Evolutionary conservation across 2,329 filamentous ascomycete species (phyloP), one percentile per base, ranked within the genome.

Genomic region (Fusarium dimerum): DNA sequence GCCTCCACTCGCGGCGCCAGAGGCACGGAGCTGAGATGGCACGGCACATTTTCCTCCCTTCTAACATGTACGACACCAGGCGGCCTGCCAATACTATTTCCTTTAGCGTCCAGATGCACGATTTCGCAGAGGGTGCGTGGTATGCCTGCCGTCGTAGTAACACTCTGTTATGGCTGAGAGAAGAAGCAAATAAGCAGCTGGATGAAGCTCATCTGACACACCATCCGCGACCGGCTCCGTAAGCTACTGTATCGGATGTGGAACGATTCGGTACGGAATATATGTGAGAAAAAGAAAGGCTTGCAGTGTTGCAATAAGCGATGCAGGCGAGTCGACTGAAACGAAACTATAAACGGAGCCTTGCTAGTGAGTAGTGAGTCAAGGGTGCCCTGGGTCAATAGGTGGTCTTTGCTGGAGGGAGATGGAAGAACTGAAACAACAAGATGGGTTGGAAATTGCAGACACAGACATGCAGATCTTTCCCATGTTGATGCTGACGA

Each of bases 261-360:
- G 59, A 49, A 63, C 55, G 59, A 62, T 61, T 62, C 49, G 45
- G 43, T 40, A 41, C 45, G 46, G 54, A 64, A 61, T 52, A 54
- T 64, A 64, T 50, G 57, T 63, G 55, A 20, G 40, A 30, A 32
- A 20, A 42, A 36, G 47, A 34, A 17, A 13, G 36, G 20, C 20
- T 26, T 26, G 7, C 7, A 26, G 5, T 26, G 20, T 7, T 26
- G 20, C 20, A 26, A 26, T 7, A 43, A 48, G 54, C 47, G 48
- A 53, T 61, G 54, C 48, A 41, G 38, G 54, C 50, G 53, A 56
- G 45, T 51, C 30, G 45, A 55, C 50, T 52, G 54, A 57, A 55
- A 62, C 45, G 53, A 52, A 63, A 52, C 53, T 51, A 48, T 52
- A 55, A 59, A 54, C 43, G 41, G 55, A 41, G 42, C 45, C 55